phyloP scores from a whole-genome alignment of 768 basidiomycete species.

The Terana coerulea region DNA sequence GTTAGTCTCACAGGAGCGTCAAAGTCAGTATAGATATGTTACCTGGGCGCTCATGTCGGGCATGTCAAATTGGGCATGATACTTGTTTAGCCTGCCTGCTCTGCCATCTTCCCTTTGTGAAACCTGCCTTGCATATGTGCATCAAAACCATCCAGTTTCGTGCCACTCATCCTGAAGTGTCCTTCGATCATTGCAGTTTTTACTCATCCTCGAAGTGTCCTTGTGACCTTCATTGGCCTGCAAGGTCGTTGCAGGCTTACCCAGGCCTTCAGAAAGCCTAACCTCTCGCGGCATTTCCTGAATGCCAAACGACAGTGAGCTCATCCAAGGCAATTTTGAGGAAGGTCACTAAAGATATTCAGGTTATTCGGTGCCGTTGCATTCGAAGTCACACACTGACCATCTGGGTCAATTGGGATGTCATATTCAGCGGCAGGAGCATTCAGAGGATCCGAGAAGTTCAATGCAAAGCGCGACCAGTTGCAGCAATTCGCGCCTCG shows the following conservation, averaged over 20 bases:
- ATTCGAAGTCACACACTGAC: conserved; percentile 39
- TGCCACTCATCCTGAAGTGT: conserved; percentile 58
- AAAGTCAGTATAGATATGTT: too few relatives aligned
- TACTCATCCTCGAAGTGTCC: too few relatives aligned
- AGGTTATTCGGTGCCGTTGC: neutral
- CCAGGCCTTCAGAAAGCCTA: conserved; percentile 54
- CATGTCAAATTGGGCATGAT: too few relatives aligned
- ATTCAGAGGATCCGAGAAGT: conserved; percentile 75
- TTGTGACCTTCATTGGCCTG: conserved; percentile 62
- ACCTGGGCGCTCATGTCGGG: too few relatives aligned
- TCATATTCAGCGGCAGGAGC: conserved; percentile 71
- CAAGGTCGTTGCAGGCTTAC: conserved; percentile 73
- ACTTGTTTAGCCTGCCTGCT: too few relatives aligned
- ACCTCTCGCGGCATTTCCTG: conserved; percentile 50
- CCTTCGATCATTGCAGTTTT: too few relatives aligned
- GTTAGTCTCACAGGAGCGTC: too few relatives aligned
- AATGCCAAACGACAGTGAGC: conserved; percentile 54
- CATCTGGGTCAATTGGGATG: conserved; percentile 69
- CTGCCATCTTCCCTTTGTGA: too few relatives aligned
- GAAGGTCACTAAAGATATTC: conserved; percentile 65
- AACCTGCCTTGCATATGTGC: too few relatives aligned
- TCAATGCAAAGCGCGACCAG: conserved; percentile 58
- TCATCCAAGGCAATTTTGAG: conserved; percentile 59
- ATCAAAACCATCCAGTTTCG: too few relatives aligned
- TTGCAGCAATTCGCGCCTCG: conserved; percentile 47